Base-by-base conservation (phyloP, 129 eudicot species). In the carrot (Daucus carota) region DNA sequence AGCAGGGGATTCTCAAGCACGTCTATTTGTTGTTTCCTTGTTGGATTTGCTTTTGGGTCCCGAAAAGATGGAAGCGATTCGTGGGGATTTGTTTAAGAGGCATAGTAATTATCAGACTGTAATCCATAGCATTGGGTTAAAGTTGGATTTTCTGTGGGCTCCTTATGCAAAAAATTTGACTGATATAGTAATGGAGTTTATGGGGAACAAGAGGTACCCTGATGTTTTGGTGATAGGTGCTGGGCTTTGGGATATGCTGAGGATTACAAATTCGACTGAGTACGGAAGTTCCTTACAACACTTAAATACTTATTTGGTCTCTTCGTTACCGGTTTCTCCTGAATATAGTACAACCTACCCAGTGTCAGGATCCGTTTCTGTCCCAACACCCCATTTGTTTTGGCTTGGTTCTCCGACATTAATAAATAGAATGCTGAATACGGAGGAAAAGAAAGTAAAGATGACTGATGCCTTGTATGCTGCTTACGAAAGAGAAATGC, bases 201-300 rank as follows among this genome's bases (percentile, higher is more conserved):
- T 78, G 73, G 60, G 68, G 38, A 86, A 85, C 44, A 81, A 63
- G 68, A 79, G 69, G 5, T 83, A 77, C 43, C 98, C 98, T 1
- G 98, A 94, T 86, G 97, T 94, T 62, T 74, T 94, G 68, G 90
- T 94, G 22, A 86, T 94, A 90, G 98, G 98, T 45, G 88, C 90
- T 16, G 98, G 98, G 20, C 82, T 94, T 60, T 94, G 98, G 98
- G 92, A 94, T 84, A 94, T 91, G 97, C 76, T 94, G 50, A 97
- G 88, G 65, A 73, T 91, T 9, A 83, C 85, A 13, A 89, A 89
- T 80, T 73, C 81, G 3, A 54, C 85, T 0, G 87, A 91, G 74
- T 94, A 87, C 75, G 93, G 91, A 20, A 80, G 63, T 75, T 83
- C 90, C 0, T 82, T 94, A 73, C 73, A 75, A 70, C 45, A 66